Evolutionary conservation across 2,329 filamentous ascomycete species (phyloP).

Genomic region (Monosporascus sp.): DNA sequence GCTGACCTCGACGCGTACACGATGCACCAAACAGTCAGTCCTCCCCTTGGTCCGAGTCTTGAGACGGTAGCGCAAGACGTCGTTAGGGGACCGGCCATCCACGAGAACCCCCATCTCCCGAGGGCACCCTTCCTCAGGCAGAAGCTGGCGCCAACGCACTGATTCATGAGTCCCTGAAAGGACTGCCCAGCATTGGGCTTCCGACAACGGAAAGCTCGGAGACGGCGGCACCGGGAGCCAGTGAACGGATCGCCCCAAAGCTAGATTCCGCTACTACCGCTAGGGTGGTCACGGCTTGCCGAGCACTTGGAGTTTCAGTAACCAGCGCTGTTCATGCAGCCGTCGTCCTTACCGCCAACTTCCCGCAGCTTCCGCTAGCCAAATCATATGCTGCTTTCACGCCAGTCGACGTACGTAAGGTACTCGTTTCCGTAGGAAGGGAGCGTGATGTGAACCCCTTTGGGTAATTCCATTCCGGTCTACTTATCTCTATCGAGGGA

Average conservation of each 20-base stretch:
- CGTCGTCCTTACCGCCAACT: slow-evolving; percentile 13
- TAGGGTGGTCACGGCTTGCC: slow-evolving; percentile 6
- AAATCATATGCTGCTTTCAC: slow-evolving; percentile 15
- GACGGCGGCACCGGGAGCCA: not conserved
- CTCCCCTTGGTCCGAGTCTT: not conserved
- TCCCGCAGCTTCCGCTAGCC: slow-evolving; percentile 12
- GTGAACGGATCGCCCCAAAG: not conserved
- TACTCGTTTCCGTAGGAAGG: slow-evolving; percentile 1
- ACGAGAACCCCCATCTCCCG: not conserved
- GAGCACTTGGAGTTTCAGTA: slow-evolving; percentile 7
- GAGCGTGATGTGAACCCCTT: not conserved
- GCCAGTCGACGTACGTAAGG: slow-evolving; percentile 11
- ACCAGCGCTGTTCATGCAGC: slow-evolving; percentile 16
- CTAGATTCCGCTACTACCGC: slow-evolving; percentile 6
- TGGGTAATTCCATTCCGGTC: slow-evolving; percentile 13
- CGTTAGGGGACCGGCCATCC: not conserved
- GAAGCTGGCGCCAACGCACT: slow-evolving; percentile 12
- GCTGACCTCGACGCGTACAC: not conserved
- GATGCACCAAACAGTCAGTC: not conserved
- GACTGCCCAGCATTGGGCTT: slow-evolving; percentile 16
- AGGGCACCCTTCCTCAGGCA: not conserved
- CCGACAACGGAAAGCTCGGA: slow-evolving; percentile 10
- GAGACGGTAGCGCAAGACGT: not conserved
- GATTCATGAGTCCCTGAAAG: slow-evolving; percentile 7
- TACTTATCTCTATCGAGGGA: slow-evolving; percentile 13